Evolutionary conservation across 164 flowering plant genomes (phyloP), one percentile per base, ranked within the genome.

Genomic region (Stephania cephalantha): DNA sequence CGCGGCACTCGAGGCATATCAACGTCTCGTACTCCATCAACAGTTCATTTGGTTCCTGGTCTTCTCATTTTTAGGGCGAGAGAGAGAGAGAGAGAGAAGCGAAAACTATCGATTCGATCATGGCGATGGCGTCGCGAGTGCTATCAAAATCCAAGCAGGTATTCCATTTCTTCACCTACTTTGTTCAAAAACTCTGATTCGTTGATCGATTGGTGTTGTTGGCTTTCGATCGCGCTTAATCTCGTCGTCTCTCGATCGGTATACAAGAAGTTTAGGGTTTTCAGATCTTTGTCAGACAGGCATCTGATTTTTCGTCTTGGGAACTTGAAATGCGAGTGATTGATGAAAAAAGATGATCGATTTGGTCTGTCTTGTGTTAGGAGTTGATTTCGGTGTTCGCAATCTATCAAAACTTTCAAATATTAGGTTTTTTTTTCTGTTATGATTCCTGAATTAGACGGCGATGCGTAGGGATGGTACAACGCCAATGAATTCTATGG

Each of bases 131-230:
- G 22, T 71, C 86, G 45, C 87, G 88, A 69, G 73, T 84, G 76
- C 11, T 84, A 6, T 81, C 83, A 71, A 84, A 72, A 82, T 84
- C 85, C 80, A 83, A 69, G 67, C 86, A 82, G 88, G 88, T 84
- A 61, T 50, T n/a, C 18, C 15, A 17, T 9, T 71, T 50, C 6
- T 50, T 71, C 55, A 3, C n/a, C 68, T 29, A 64, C 52, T 18
- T 30, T 5, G 63, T 9, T 71, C 29, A 25, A 45, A n/a, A 8
- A 9, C 7, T 71, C 53, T 4, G 20, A 2, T 22, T 10, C 46
- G 9, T 48, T 22, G 29, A 20, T 50, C 17, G 15, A 12, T 22
- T 7, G 29, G 12, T 30, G 17, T 1, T 18, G 42, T 11, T 72
- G 25, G 22, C 9, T 31, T 17, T 9, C 8, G 70, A 44, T 65